Conservation (phyloP, 257 asterid species). For the Fraxinus cuspidata region DNA sequence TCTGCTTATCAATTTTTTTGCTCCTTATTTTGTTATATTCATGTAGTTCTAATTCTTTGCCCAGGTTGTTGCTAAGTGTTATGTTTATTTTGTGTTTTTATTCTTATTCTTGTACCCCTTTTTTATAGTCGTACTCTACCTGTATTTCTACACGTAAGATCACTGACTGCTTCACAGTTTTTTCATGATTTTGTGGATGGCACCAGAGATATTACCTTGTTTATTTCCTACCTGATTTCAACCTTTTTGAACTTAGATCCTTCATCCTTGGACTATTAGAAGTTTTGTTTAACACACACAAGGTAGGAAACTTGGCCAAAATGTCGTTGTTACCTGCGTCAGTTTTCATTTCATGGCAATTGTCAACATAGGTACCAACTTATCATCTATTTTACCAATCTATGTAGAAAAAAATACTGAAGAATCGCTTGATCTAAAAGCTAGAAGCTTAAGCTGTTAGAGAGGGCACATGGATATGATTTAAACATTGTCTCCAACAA, state of each 20-base stretch:
- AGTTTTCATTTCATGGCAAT: neutral
- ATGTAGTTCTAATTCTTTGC: neutral
- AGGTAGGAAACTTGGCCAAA: neutral
- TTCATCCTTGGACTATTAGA: neutral
- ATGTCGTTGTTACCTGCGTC: neutral
- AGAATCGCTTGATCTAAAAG: neutral
- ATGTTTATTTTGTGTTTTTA: conserved; percentile 1
- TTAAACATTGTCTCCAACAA: neutral
- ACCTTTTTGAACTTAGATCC: neutral
- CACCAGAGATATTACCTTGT: neutral
- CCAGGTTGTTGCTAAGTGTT: conserved; percentile 12
- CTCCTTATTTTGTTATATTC: conserved; percentile 15
- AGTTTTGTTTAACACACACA: neutral
- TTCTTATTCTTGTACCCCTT: neutral
- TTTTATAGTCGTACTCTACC: conserved; percentile 14
- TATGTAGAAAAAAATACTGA: neutral
- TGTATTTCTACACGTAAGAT: neutral
- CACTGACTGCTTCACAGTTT: neutral
- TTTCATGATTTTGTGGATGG: neutral
- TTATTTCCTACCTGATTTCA: neutral
- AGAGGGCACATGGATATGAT: neutral
- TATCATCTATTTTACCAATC: neutral
- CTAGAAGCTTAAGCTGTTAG: too few species aligned
- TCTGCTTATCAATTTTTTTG: neutral
- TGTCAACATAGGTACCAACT: neutral